Conservation (phyloP, 208 protist genomes). For the Crithidia expoeki region DNA sequence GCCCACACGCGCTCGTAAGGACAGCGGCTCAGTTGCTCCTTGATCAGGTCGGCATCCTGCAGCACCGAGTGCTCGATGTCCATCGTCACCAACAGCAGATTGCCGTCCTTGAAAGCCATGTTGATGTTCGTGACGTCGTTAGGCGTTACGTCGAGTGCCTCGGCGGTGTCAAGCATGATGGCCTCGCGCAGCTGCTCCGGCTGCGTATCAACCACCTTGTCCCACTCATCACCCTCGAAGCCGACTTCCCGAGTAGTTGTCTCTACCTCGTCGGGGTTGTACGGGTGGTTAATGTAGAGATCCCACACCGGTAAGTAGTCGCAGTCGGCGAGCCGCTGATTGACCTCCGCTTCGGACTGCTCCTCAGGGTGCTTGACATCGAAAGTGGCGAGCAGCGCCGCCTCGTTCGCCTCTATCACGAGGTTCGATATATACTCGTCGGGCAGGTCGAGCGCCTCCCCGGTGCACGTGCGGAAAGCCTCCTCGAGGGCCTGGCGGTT, state of each 20-base stretch:
- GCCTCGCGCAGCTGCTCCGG: conserved; percentile 40
- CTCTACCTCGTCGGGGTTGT: conserved; percentile 30
- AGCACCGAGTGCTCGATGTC: conserved; percentile 40
- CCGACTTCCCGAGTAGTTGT: conserved; percentile 44
- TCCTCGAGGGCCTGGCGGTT: conserved; percentile 32
- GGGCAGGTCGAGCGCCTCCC: conserved; percentile 30
- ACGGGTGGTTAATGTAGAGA: conserved; percentile 47
- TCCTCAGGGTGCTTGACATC: conserved; percentile 48
- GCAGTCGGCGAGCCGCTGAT: conserved; percentile 46
- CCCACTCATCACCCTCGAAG: conserved; percentile 68
- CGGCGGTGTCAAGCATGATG: conserved; percentile 50
- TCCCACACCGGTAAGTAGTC: conserved; percentile 56
- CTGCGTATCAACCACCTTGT: conserved; percentile 52
- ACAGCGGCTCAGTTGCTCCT: conserved; percentile 52
- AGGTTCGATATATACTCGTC: conserved; percentile 45
- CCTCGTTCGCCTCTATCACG: conserved; percentile 33
- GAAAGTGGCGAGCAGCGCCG: conserved; percentile 36
- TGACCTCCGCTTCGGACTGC: conserved; percentile 40
- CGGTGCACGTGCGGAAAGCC: conserved; percentile 39
- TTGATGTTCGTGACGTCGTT: conserved; percentile 37
- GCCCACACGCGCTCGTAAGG: conserved; percentile 63
- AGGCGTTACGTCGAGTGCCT: conserved; percentile 39
- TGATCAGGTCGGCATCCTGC: conserved; percentile 41
- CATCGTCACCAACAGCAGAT: conserved; percentile 37
- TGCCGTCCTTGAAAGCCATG: conserved; percentile 31